phyloP scores from a whole-genome alignment of 164 flowering plant species.

The Piper betle region DNA sequence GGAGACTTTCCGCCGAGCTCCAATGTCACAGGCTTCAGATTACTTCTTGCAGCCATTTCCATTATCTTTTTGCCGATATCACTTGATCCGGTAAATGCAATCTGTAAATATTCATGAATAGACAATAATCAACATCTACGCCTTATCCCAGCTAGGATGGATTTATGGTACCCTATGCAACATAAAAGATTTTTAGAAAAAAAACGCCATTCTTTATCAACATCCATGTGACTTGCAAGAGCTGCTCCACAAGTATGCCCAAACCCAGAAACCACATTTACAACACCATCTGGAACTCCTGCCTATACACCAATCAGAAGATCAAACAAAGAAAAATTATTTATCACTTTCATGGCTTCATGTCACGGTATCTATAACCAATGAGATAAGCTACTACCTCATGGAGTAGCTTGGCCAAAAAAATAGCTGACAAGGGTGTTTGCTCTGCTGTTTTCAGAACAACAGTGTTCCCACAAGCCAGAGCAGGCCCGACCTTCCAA shows the following conservation, averaged over 20 bases:
- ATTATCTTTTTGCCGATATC: constrained; percentile 51
- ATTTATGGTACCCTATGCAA: too few species aligned
- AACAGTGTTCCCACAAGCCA: constrained; percentile 70
- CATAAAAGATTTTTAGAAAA: too few species aligned
- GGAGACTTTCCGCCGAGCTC: constrained; percentile 98
- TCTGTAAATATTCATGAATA: constrained; percentile 23
- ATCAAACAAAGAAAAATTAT: background rate
- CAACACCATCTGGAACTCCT: constrained; percentile 75
- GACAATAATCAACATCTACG: too few species aligned
- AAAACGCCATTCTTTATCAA: constrained; percentile 95
- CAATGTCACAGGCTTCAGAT: constrained; percentile 71
- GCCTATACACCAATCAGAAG: constrained; percentile 28
- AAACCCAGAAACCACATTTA: constrained; percentile 67
- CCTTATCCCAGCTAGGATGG: too few species aligned
- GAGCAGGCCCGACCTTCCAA: constrained; percentile 90
- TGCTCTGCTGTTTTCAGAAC: constrained; percentile 80
- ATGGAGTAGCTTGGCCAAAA: constrained; percentile 45
- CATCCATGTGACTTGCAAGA: constrained; percentile 84
- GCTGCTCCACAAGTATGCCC: constrained; percentile 87
- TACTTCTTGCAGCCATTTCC: constrained; percentile 59
- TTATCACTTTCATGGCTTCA: too few species aligned
- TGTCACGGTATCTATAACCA: too few species aligned
- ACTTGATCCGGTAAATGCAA: constrained; percentile 84
- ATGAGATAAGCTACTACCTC: too few species aligned
- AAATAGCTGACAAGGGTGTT: constrained; percentile 75